Conservation (phyloP, 83 land plant genomes). For the Larix sibirica region DNA sequence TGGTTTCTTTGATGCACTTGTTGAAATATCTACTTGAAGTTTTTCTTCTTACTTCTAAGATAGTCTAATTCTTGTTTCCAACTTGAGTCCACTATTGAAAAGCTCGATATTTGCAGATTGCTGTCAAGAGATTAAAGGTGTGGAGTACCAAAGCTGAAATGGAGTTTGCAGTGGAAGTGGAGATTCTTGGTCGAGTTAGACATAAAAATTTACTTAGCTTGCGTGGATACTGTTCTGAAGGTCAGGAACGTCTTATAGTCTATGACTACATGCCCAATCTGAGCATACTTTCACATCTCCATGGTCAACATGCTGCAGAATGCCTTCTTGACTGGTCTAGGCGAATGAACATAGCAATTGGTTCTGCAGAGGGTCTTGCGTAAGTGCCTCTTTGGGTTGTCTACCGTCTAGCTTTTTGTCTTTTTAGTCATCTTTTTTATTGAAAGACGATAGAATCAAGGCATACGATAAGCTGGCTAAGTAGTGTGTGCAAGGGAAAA, state of each 20-base stretch:
- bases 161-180: slow-evolving; percentile 40
- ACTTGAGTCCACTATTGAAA: neutral
- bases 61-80: too few relatives aligned
- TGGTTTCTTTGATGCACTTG: neutral
- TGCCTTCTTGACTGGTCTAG: slow-evolving; percentile 30
- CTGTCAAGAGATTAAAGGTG: slow-evolving; percentile 39
- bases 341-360: slow-evolving; percentile 37
- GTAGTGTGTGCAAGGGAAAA: neutral
- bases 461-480: neutral
- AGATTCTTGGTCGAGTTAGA: slow-evolving; percentile 38
- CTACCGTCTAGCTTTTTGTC: neutral
- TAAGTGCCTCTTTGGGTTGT: slow-evolving; percentile 17
- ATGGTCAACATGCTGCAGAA: slow-evolving; percentile 29
- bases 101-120: slow-evolving; percentile 23
- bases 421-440: neutral
- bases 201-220: slow-evolving; percentile 37
- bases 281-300: slow-evolving; percentile 36
- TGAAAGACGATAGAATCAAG: neutral
- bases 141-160: slow-evolving; percentile 28
- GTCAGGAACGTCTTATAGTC: slow-evolving; percentile 38
- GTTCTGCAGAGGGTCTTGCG: slow-evolving; percentile 44
- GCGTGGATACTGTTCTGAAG: slow-evolving; percentile 47
- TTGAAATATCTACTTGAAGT: neutral
- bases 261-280: slow-evolving; percentile 44
- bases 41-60: neutral